Evolutionary conservation across 257 asterid species (phyloP).

Genomic region (Gentiana dahurica): DNA sequence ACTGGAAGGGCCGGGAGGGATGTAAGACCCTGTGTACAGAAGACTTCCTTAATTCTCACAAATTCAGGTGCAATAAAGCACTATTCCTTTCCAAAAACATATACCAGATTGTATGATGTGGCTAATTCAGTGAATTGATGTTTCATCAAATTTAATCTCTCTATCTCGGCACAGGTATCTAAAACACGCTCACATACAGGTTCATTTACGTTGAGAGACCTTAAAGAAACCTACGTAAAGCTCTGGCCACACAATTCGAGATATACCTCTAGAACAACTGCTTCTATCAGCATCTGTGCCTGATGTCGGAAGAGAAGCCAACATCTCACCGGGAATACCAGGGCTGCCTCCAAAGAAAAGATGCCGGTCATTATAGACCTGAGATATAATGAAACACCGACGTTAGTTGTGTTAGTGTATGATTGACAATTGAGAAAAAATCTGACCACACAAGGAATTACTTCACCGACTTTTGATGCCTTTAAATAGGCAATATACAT

Average conservation of each 20-base stretch:
- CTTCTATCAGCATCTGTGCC: constrained; percentile 56
- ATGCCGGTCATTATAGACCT: constrained; percentile 82
- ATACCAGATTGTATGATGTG: not conserved
- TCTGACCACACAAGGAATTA: too few species aligned
- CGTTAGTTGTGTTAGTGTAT: too few species aligned
- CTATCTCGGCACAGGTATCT: too few species aligned
- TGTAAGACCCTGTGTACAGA: constrained; percentile 54
- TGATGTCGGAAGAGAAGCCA: constrained; percentile 48
- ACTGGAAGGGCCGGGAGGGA: constrained; percentile 71
- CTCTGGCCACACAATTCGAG: not conserved
- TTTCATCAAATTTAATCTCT: too few species aligned
- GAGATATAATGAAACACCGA: constrained; percentile 20
- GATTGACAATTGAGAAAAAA: too few species aligned
- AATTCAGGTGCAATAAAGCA: not conserved
- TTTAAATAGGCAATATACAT: too few species aligned
- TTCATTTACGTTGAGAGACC: too few species aligned
- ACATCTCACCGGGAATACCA: constrained; percentile 62
- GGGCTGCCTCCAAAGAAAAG: constrained; percentile 85
- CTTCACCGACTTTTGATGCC: too few species aligned
- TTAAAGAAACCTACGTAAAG: not conserved
- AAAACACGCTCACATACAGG: too few species aligned
- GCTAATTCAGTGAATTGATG: too few species aligned
- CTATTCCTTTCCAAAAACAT: not conserved
- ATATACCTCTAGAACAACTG: constrained; percentile 69
- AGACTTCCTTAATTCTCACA: not conserved